These are phyloP conservation scores for Annona cherimola DNA, from an alignment of 164 flowering plant species.

Conservation along the genomic window DNA sequence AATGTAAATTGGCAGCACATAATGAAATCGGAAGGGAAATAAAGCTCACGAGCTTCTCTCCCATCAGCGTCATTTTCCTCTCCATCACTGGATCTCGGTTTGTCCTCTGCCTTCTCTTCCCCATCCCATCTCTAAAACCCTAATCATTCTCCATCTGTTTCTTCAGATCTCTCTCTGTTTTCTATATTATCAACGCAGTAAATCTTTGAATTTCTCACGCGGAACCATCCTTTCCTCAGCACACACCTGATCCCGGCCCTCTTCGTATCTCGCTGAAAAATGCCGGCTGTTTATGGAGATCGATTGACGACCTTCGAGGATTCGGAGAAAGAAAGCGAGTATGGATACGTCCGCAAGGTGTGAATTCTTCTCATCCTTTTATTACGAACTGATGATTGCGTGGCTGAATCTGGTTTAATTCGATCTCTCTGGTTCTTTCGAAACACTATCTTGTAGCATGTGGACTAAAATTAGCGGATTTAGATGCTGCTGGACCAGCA, in stretches of 20 bases:
- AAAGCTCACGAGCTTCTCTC: neutral
- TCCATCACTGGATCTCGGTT: neutral
- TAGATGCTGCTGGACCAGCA: neutral
- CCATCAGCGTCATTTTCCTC: neutral
- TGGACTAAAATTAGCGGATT: neutral
- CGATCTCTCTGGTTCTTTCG: neutral
- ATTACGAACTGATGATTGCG: neutral
- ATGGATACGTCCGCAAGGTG: conserved; percentile 21
- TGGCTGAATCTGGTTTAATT: neutral
- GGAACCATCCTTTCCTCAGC: neutral
- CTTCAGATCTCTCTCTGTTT: neutral
- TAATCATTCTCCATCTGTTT: neutral
- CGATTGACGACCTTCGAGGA: conserved; percentile 94
- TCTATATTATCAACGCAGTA: neutral
- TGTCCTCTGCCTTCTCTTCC: neutral
- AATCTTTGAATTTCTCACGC: neutral
- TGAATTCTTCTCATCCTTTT: neutral
- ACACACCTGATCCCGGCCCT: neutral
- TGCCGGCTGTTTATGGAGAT: conserved; percentile 19
- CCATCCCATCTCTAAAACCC: neutral
- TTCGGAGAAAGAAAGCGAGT: conserved; percentile 97
- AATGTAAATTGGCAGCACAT: neutral
- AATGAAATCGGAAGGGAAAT: neutral
- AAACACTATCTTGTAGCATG: neutral
- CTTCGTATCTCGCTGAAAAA: neutral